These are phyloP conservation scores for Miamiensis avidus DNA, from an alignment of 169 alveolate genomes.

Conservation along the genomic window DNA sequence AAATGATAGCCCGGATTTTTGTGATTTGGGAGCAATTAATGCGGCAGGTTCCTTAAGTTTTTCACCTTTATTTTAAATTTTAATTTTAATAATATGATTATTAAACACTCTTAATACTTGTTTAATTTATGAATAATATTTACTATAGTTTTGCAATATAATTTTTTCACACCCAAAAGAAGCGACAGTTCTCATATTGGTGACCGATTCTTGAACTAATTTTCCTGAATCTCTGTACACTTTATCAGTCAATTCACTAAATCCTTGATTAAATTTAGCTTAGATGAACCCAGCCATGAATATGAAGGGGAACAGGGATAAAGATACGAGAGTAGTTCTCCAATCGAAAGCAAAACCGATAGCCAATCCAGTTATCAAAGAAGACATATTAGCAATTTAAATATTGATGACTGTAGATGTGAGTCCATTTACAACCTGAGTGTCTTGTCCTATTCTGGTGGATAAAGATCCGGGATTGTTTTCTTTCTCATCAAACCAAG, in stretches of 20 bases:
- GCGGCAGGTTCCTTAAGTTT: conserved; percentile 28
- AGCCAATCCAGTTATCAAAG: conserved; percentile 48
- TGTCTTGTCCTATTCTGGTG: conserved; percentile 31
- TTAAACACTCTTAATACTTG: no score
- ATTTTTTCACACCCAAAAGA: conserved; percentile 53
- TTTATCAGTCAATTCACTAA: conserved; percentile 21
- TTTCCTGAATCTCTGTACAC: conserved; percentile 45
- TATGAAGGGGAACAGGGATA: conserved; percentile 56
- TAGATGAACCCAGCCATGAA: conserved; percentile 3
- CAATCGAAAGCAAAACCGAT: conserved; percentile 51
- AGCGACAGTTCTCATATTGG: conserved; percentile 55
- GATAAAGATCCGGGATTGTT: conserved; percentile 63
- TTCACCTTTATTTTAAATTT: background rate
- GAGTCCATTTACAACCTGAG: conserved; percentile 22
- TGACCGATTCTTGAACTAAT: conserved; percentile 48
- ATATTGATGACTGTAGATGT: conserved; percentile 36
- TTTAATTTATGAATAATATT: no score
- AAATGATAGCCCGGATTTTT: conserved; percentile 47
- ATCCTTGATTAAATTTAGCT: conserved; percentile 38
- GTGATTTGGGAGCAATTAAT: conserved; percentile 1
- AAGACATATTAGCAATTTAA: conserved; percentile 40
- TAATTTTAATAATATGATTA: no score
- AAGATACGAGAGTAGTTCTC: conserved; percentile 54
- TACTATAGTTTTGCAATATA: conserved; percentile 18
- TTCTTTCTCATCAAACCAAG: conserved; percentile 54